These are phyloP conservation scores for Effrenium voratum DNA, from an alignment of 73 alveolate species.

Conservation along the genomic window DNA sequence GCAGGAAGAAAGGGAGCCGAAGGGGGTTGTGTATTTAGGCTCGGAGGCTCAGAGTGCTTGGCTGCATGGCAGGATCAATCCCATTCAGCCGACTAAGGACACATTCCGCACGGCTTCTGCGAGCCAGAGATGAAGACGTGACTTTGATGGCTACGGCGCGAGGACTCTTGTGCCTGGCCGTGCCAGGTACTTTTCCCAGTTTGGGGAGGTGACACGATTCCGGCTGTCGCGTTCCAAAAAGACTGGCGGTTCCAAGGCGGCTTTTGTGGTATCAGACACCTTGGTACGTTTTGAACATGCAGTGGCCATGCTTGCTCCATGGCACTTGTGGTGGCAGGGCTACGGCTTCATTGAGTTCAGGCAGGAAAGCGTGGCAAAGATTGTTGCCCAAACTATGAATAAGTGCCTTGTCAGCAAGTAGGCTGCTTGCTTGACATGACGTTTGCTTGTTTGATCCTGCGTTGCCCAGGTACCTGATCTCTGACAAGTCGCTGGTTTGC, in stretches of 20 bases:
- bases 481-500: constrained; percentile 51
- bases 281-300: not conserved
- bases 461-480: constrained; percentile 16
- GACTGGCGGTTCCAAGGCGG: constrained; percentile 70
- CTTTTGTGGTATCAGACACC: not conserved
- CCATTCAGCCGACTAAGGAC: not conserved
- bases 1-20: constrained; percentile 38
- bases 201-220: constrained; percentile 70
- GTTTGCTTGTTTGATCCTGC: not conserved
- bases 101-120: constrained; percentile 27
- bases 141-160: not conserved
- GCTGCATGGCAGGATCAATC: too few species aligned
- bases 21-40: constrained; percentile 55
- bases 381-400: constrained; percentile 67
- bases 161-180: not conserved
- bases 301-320: not conserved
- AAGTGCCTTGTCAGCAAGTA: constrained; percentile 7
- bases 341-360: constrained; percentile 80
- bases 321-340: constrained; percentile 26
- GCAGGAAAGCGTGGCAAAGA: constrained; percentile 85
- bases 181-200: constrained; percentile 72
- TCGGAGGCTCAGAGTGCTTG: not conserved
- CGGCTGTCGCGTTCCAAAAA: constrained; percentile 50
- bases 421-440: not conserved
- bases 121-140: constrained; percentile 73